Base-by-base conservation (phyloP, 1,284 basidiomycete species). In the Leccinum fallax region DNA sequence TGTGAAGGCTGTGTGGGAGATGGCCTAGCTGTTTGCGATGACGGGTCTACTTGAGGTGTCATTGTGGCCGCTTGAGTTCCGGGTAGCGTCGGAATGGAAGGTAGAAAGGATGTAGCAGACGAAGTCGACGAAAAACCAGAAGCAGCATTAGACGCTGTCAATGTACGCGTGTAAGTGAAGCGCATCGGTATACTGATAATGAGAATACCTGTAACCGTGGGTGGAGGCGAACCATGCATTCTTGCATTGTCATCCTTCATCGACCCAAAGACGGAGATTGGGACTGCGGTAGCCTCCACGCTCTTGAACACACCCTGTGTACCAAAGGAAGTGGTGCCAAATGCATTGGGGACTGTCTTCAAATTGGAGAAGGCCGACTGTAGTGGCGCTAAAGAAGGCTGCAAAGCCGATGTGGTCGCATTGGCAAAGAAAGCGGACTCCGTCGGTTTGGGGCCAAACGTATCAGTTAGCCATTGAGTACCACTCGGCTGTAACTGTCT, bases 291-390 rank as follows among this genome's bases (percentile, higher is more conserved):
- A 28, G 60, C 26, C 3, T 38, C 59, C 7, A 19, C 40, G 40
- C 52, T 63, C 43, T 60, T 28, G 52, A 64, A 61, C 11, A 34
- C 30, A 21, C 55, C 60, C 11, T 62, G 59, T 57, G 65, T 61
- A 61, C 68, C 38, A 51, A 74, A 67, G 38, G 71, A 64, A 24
- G 64, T 30, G 2, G 65, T 71, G 5, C 75, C 73, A 63, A 81
- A 77, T 53, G 67, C 70, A 48, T 70, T 66, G 13, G 76, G 79
- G 15, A 71, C 69, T 2, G 75, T 69, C 53, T 74, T 72, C 19
- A 80, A 67, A 46, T 70, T 71, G 16, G 82, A 76, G 65, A 86
- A 85, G 9, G 78, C 84, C 26, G 79, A 76, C 19, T 67, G 64
- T 1, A 55, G 55, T 5, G 71, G 43, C 8, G 61, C 60, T 16